Percentiles rank a stretch among this genome's conserved stretches.
These are phyloP conservation scores for Stylonectria norvegica DNA, from an alignment of 2,329 filamentous ascomycete species.

Conservation along the genomic window DNA sequence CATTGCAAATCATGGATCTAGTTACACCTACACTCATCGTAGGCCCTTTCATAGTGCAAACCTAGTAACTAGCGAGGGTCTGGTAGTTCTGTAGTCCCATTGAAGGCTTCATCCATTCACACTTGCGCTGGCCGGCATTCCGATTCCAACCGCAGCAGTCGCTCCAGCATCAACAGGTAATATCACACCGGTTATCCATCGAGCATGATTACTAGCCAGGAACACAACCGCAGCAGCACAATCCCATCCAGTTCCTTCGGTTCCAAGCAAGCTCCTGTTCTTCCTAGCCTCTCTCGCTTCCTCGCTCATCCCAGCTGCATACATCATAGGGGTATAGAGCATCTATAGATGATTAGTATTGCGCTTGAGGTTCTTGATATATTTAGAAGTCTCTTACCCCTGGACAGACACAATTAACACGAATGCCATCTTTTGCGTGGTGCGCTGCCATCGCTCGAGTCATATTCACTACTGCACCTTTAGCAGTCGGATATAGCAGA, in stretches of 20 bases:
- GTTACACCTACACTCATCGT: no score
- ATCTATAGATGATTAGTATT: conserved; percentile 29
- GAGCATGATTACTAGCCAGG: conserved; percentile 37
- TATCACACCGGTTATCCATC: conserved; percentile 43
- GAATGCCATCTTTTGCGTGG: conserved; percentile 42
- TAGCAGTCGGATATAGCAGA: conserved; percentile 45
- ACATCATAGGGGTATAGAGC: conserved; percentile 48
- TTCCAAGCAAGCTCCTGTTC: conserved; percentile 37
- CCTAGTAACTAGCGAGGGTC: no score
- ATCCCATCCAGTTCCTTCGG: conserved; percentile 44
- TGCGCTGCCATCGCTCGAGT: conserved; percentile 50
- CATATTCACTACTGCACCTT: conserved; percentile 50
- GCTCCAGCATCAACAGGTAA: conserved; percentile 42
- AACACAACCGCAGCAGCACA: conserved; percentile 39
- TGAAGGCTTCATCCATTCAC: conserved; percentile 28
- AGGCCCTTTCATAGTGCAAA: no score
- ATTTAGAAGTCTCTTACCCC: conserved; percentile 19
- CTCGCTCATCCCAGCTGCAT: conserved; percentile 37
- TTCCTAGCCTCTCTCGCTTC: conserved; percentile 37
- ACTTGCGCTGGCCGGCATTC: conserved; percentile 23
- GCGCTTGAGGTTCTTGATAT: no score
- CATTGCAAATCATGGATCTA: no score
- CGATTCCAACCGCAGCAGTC: conserved; percentile 26
- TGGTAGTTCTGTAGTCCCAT: no score
- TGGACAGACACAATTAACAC: conserved; percentile 50